These are phyloP conservation scores for Euclidium syriacum DNA, from an alignment of 345 rosid genomes.

Conservation along the genomic window DNA sequence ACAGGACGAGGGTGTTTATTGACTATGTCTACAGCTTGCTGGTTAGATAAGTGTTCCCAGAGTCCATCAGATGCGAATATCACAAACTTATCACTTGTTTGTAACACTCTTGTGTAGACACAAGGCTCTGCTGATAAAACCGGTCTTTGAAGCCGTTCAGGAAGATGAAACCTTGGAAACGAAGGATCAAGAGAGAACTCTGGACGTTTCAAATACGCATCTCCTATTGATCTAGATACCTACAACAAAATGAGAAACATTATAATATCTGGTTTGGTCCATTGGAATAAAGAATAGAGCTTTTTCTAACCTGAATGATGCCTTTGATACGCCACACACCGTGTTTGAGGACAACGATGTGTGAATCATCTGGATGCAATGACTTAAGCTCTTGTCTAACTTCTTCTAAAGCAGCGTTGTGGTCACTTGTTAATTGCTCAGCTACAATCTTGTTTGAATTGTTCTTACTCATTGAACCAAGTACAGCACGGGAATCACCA, in stretches of 20 bases:
- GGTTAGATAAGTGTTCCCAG: conserved; percentile 82
- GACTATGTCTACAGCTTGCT: conserved; percentile 82
- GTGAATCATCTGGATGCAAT: conserved; percentile 79
- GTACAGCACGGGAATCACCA: conserved; percentile 94
- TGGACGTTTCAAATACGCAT: conserved; percentile 86
- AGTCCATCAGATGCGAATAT: conserved; percentile 98
- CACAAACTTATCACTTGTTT: conserved; percentile 66
- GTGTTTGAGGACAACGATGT: conserved; percentile 72
- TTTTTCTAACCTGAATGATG: conserved; percentile 76
- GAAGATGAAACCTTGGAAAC: conserved; percentile 74
- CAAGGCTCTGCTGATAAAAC: conserved; percentile 84
- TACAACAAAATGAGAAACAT: conserved; percentile 26
- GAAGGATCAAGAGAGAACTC: conserved; percentile 86
- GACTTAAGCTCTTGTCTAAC: conserved; percentile 85
- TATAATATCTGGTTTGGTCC: background rate
- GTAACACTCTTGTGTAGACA: conserved; percentile 50
- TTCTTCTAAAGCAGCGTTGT: conserved; percentile 86
- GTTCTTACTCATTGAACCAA: conserved; percentile 39
- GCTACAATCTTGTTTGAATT: conserved; percentile 65
- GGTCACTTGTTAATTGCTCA: conserved; percentile 79
- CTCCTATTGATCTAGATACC: conserved; percentile 96
- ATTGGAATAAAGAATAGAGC: background rate
- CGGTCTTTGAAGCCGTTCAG: conserved; percentile 70
- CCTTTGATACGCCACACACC: conserved; percentile 99
- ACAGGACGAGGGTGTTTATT: conserved; percentile 61